A percentile compares a stretch with the other conserved stretches of the same genome.
Conservation (phyloP, 164 flowering plant genomes). For the Berberis thunbergii region DNA sequence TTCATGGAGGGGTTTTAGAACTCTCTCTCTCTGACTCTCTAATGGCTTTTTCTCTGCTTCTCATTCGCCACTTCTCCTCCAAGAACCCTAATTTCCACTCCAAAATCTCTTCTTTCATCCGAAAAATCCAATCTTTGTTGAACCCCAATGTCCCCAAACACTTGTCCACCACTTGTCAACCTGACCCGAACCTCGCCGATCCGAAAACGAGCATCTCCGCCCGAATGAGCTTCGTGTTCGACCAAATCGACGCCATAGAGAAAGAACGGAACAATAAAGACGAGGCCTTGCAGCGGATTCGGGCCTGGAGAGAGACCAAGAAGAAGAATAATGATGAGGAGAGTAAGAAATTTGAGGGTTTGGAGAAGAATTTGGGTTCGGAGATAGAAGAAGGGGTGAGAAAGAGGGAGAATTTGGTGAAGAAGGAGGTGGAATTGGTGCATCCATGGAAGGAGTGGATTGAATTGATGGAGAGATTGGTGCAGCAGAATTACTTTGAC, state of each 20-base stretch:
- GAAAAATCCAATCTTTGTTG: conserved; percentile 19
- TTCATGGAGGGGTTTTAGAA: background rate
- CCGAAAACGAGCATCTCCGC: conserved; percentile 56
- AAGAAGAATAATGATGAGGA: conserved; percentile 14
- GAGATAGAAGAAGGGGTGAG: conserved; percentile 3
- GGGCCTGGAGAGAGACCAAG: conserved; percentile 76
- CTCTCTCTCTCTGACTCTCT: background rate
- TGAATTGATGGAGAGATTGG: conserved; percentile 80
- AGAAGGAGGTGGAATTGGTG: conserved; percentile 60
- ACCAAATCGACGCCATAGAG: conserved; percentile 86
- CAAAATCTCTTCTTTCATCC: conserved; percentile 5
- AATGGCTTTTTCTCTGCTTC: conserved; percentile 33
- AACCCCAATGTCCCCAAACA: conserved; percentile 13
- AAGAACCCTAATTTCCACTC: conserved; percentile 6
- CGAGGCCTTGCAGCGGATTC: conserved; percentile 70
- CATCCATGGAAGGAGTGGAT: conserved; percentile 99
- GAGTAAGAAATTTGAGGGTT: conserved; percentile 1
- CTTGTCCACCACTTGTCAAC: too few relatives aligned
- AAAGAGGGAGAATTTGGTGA: conserved; percentile 17
- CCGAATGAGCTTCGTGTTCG: conserved; percentile 90
- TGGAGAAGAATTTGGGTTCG: conserved; percentile 3
- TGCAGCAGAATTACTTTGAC: conserved; percentile 90
- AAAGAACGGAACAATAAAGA: conserved; percentile 53
- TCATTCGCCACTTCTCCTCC: conserved; percentile 16
- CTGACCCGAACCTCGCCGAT: conserved; percentile 22